A percentile compares a stretch with the other conserved stretches of the same genome.
phyloP scores from a whole-genome alignment of 169 alveolate genomes.

The Theileria orientalis region DNA sequence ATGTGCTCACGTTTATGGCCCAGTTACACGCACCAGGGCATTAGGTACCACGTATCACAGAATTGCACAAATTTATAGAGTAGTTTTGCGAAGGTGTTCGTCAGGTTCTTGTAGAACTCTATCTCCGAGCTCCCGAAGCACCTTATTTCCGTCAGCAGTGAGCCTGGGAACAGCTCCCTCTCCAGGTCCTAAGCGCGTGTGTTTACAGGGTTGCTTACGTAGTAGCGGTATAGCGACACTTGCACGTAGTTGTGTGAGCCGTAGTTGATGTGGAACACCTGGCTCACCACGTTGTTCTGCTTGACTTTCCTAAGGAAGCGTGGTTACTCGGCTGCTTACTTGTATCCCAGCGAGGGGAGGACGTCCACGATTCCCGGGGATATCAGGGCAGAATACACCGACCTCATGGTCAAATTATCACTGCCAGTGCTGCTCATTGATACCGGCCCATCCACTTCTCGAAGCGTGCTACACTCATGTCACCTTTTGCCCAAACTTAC shows the following conservation, averaged over 20 bases:
- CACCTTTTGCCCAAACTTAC: constrained; percentile 1
- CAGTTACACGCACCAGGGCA: too few species aligned
- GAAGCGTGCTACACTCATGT: constrained; percentile 8
- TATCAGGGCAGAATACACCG: background rate
- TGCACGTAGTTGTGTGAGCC: constrained; percentile 69
- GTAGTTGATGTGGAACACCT: constrained; percentile 65
- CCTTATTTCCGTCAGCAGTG: constrained; percentile 43
- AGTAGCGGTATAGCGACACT: constrained; percentile 68
- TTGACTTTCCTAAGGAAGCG: background rate
- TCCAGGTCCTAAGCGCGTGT: background rate
- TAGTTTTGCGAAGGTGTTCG: constrained; percentile 20
- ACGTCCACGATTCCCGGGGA: constrained; percentile 8
- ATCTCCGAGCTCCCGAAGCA: constrained; percentile 50
- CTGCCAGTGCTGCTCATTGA: background rate
- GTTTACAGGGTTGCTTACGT: constrained; percentile 5
- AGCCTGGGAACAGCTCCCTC: constrained; percentile 29
- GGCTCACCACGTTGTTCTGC: constrained; percentile 25
- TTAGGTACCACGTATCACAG: too few species aligned
- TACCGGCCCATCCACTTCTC: constrained; percentile 24
- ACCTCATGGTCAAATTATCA: constrained; percentile 12
- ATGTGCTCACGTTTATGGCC: too few species aligned
- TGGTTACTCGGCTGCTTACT: background rate
- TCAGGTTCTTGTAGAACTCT: constrained; percentile 34
- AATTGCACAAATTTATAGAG: constrained; percentile 48
- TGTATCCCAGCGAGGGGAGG: constrained; percentile 20